Conservation (phyloP, 2,329 filamentous ascomycete species). For the Rugonectria rugulosa region DNA sequence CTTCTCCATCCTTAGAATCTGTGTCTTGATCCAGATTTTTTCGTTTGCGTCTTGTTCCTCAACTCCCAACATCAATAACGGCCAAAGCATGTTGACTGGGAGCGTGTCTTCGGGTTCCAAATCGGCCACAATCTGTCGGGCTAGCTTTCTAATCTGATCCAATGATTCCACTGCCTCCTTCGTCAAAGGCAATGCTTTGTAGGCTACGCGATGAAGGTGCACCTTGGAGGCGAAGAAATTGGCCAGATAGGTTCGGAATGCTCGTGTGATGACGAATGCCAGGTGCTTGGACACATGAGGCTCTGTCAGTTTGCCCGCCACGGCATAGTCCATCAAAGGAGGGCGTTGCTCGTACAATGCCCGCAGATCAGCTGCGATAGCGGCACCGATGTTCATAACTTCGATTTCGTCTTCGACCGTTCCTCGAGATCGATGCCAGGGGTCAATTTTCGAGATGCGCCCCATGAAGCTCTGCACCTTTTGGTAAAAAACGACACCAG, state of each 20-base stretch:
- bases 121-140: constrained; percentile 52
- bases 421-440: constrained; percentile 62
- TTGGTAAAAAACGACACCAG: constrained; percentile 64
- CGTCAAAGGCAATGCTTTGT: constrained; percentile 60
- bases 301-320: constrained; percentile 57
- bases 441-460: constrained; percentile 63
- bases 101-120: constrained; percentile 53
- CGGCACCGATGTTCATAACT: constrained; percentile 61
- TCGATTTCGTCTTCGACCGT: constrained; percentile 66
- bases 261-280: constrained; percentile 58
- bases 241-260: constrained; percentile 63
- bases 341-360: constrained; percentile 59
- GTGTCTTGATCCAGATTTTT: constrained; percentile 57
- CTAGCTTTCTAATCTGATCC: constrained; percentile 56
- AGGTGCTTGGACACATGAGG: constrained; percentile 57
- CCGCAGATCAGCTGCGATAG: constrained; percentile 59
- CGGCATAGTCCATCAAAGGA: constrained; percentile 62
- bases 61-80: constrained; percentile 61
- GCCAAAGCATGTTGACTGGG: constrained; percentile 65
- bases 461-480: constrained; percentile 66
- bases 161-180: constrained; percentile 57
- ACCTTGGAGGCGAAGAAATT: constrained; percentile 65
- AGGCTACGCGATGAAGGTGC: constrained; percentile 64
- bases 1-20: constrained; percentile 57
- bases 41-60: constrained; percentile 60